Percentiles rank a stretch among this genome's conserved stretches.
Conservation (phyloP, 495 filamentous ascomycete genomes). For the Penicillium goetzii region DNA sequence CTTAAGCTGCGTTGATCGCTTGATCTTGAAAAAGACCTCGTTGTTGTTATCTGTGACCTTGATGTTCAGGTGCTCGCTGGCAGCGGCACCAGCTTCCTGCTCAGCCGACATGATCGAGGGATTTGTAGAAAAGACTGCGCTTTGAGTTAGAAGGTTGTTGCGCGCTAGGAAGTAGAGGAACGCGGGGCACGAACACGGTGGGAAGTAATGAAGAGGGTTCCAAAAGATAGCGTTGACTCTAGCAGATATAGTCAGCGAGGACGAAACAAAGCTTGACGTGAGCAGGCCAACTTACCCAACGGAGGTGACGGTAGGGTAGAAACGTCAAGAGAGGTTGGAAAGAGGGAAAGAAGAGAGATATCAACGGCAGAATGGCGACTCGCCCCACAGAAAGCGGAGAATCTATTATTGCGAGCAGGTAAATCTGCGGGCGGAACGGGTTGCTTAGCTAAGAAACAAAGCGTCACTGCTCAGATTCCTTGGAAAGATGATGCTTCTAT, state of each 20-base stretch:
- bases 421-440: conserved; percentile 6
- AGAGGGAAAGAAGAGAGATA: conserved; percentile 27
- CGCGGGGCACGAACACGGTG: conserved; percentile 17
- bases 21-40: conserved; percentile 99
- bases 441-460: conserved; percentile 6
- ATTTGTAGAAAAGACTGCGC: neutral
- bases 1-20: conserved; percentile 91
- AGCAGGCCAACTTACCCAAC: conserved; percentile 11
- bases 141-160: conserved; percentile 11
- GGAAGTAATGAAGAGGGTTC: neutral
- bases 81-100: conserved; percentile 55
- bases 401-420: conserved; percentile 46
- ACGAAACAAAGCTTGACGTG: neutral
- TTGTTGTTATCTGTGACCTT: conserved; percentile 99
- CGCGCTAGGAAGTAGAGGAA: neutral
- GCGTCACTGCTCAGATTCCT: neutral
- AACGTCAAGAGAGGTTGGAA: neutral
- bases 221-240: neutral
- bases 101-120: conserved; percentile 29
- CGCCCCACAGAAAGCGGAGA: conserved; percentile 42
- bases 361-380: conserved; percentile 32
- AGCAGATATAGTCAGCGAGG: neutral
- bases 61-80: conserved; percentile 92
- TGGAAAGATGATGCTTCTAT: conserved; percentile 2
- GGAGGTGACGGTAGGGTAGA: neutral